These are phyloP conservation scores for Linum trigynum DNA, from an alignment of 345 rosid genomes.

Conservation along the genomic window DNA sequence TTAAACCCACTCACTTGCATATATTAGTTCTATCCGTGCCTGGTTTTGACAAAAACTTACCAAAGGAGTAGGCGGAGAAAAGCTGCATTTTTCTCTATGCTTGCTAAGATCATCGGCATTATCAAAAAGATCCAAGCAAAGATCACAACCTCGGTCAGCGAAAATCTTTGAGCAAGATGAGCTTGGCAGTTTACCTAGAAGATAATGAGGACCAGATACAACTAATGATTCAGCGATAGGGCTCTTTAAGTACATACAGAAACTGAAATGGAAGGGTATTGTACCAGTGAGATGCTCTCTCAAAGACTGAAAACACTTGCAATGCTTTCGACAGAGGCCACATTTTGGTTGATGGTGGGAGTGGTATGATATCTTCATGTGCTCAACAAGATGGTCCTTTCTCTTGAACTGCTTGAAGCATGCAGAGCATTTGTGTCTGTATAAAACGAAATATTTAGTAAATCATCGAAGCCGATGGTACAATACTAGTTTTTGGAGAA, in stretches of 20 bases:
- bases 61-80: slow-evolving; percentile 36
- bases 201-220: background rate
- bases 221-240: too few species aligned
- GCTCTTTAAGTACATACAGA: too few species aligned
- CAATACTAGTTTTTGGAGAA: background rate
- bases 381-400: slow-evolving; percentile 66
- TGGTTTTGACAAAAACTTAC: slow-evolving; percentile 29
- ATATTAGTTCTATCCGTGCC: background rate
- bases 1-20: background rate
- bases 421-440: slow-evolving; percentile 61
- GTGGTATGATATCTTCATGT: slow-evolving; percentile 66
- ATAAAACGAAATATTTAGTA: background rate
- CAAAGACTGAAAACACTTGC: slow-evolving; percentile 58
- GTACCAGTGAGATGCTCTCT: slow-evolving; percentile 60
- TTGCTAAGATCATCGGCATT: slow-evolving; percentile 25
- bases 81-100: slow-evolving; percentile 38
- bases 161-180: slow-evolving; percentile 37
- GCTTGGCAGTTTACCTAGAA: slow-evolving; percentile 38
- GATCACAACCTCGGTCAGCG: slow-evolving; percentile 42
- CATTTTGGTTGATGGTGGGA: slow-evolving; percentile 68
- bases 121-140: slow-evolving; percentile 49
- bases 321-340: slow-evolving; percentile 59
- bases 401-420: slow-evolving; percentile 68
- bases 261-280: background rate
- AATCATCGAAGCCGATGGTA: background rate